Evolutionary conservation across 352 stramenopile genomes (phyloP).

Genomic region (Halophytophthora polymorphica): DNA sequence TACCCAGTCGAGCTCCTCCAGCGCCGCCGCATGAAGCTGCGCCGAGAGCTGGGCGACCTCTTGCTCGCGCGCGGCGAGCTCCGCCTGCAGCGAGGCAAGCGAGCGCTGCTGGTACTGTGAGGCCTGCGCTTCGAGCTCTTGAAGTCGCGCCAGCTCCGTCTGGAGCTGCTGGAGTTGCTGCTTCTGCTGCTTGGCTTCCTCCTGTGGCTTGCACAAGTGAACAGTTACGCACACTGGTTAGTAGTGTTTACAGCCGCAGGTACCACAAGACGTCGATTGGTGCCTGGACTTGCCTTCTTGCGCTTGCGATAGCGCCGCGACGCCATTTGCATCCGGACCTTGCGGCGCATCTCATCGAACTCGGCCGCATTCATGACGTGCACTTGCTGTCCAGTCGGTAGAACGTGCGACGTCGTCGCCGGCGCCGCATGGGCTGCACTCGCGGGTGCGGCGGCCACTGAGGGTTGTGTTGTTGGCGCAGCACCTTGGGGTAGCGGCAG

Average conservation of each 20-base stretch:
- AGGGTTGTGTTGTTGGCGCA: not conserved
- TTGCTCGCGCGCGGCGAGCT: conserved; percentile 9
- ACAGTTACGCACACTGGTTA: too few species aligned
- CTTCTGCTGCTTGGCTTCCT: conserved; percentile 8
- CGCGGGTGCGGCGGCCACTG: not conserved
- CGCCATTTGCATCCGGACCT: conserved; percentile 28
- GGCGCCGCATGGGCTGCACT: not conserved
- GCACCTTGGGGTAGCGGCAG: not conserved
- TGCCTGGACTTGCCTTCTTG: conserved; percentile 24
- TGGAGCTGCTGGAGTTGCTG: conserved; percentile 7
- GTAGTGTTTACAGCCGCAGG: too few species aligned
- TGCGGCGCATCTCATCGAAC: conserved; percentile 27
- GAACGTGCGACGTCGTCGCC: not conserved
- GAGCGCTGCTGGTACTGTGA: conserved; percentile 13
- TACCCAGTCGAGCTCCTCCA: conserved; percentile 21
- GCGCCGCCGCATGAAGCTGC: conserved; percentile 4
- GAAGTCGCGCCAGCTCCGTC: conserved; percentile 13
- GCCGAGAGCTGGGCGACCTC: conserved; percentile 10
- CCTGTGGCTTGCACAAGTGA: conserved; percentile 1
- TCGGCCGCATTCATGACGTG: conserved; percentile 19
- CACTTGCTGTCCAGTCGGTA: conserved; percentile 15
- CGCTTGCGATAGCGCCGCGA: conserved; percentile 34
- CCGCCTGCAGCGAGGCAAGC: conserved; percentile 8
- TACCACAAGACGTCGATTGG: not conserved
- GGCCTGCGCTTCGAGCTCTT: conserved; percentile 5